These are phyloP conservation scores for Diplodia intermedia DNA, from an alignment of 2,329 filamentous ascomycete genomes.

Conservation along the genomic window DNA sequence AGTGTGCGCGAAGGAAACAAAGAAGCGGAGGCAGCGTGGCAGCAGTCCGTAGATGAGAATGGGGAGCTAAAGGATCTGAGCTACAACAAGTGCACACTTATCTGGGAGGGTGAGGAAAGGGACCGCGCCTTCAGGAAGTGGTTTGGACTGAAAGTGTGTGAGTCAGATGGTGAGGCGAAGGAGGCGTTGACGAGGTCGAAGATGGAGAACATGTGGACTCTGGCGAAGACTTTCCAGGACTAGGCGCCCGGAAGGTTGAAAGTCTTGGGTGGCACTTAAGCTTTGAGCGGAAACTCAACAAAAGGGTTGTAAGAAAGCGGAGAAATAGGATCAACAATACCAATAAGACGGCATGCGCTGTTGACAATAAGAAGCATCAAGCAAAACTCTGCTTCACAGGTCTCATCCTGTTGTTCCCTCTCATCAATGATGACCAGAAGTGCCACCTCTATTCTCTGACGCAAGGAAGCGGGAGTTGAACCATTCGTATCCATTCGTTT, in stretches of 20 bases:
- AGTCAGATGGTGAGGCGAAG: slow-evolving; percentile 87
- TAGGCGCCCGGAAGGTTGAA: not conserved
- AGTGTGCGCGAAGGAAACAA: slow-evolving; percentile 64
- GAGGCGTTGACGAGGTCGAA: slow-evolving; percentile 80
- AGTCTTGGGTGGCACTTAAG: not conserved
- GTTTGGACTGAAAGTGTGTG: slow-evolving; percentile 82
- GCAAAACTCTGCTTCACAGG: not conserved
- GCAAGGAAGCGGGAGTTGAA: too few species aligned
- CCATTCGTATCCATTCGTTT: too few species aligned
- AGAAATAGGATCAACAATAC: not conserved
- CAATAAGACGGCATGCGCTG: not conserved
- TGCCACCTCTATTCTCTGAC: too few species aligned
- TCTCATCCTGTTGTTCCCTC: not conserved
- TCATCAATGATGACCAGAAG: not conserved
- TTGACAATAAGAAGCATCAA: not conserved
- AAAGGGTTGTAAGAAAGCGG: not conserved
- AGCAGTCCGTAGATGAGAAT: slow-evolving; percentile 78
- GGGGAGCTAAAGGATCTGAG: slow-evolving; percentile 82
- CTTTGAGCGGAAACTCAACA: not conserved
- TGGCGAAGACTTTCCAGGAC: slow-evolving; percentile 69
- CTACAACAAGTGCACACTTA: slow-evolving; percentile 78
- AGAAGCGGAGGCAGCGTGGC: slow-evolving; percentile 71
- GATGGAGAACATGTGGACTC: slow-evolving; percentile 94
- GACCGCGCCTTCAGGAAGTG: slow-evolving; percentile 82
- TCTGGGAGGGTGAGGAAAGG: slow-evolving; percentile 93